Conservation (phyloP, 169 alveolate species). For the Cryptosporidium andersoni region DNA sequence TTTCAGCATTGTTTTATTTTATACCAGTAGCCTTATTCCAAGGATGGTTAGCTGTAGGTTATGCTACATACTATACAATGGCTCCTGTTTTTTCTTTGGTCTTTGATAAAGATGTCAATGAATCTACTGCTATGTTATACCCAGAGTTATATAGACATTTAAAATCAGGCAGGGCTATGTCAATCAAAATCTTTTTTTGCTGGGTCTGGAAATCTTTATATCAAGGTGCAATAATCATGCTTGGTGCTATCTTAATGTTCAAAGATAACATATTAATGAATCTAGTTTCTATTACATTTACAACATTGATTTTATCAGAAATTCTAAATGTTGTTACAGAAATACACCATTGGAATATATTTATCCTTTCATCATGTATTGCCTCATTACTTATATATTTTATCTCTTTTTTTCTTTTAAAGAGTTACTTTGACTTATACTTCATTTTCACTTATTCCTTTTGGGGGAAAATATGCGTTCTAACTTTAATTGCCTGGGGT, state of each 20-base stretch:
- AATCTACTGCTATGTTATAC: constrained; percentile 85
- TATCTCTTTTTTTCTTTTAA: constrained; percentile 87
- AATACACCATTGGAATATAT: constrained; percentile 86
- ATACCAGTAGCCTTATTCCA: constrained; percentile 95
- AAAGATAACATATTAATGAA: constrained; percentile 88
- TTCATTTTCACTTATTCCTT: constrained; percentile 87
- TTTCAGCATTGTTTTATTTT: constrained; percentile 89
- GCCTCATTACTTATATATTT: constrained; percentile 31
- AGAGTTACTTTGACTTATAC: constrained; percentile 88
- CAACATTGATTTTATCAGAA: constrained; percentile 93
- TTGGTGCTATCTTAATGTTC: constrained; percentile 90
- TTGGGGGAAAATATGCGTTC: constrained; percentile 86
- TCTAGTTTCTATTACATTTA: constrained; percentile 94
- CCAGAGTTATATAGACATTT: constrained; percentile 94
- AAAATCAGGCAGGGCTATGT: constrained; percentile 91
- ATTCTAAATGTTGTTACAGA: constrained; percentile 92
- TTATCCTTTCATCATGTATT: constrained; percentile 61
- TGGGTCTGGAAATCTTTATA: constrained; percentile 94
- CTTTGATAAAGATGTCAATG: constrained; percentile 90
- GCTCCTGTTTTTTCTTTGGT: constrained; percentile 94
- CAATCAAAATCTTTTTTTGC: constrained; percentile 91
- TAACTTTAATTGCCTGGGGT: constrained; percentile 91
- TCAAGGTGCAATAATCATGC: constrained; percentile 95
- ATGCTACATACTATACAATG: constrained; percentile 94
- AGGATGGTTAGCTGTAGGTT: constrained; percentile 97